These are phyloP conservation scores for Fusarium equiseti DNA, from an alignment of 2,329 filamentous ascomycete species.

Conservation along the genomic window DNA sequence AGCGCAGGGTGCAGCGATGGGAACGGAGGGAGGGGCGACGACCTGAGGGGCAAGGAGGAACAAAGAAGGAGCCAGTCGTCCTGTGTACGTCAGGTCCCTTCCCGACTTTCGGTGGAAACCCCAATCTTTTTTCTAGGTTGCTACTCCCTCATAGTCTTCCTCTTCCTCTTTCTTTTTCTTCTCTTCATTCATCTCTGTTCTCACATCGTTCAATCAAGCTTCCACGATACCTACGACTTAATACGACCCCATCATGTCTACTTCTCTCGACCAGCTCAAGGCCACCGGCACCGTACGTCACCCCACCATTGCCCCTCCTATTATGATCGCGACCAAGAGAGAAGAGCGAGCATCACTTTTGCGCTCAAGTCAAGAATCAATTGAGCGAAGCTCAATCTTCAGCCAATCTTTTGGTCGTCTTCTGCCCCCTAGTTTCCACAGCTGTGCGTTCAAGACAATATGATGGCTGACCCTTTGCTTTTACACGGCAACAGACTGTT, in stretches of 20 bases:
- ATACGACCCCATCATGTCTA: slow-evolving; percentile 71
- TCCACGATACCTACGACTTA: slow-evolving; percentile 23
- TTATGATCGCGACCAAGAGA: slow-evolving; percentile 28
- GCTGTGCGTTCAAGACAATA: slow-evolving; percentile 4
- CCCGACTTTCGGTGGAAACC: slow-evolving; percentile 39
- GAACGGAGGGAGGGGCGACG: slow-evolving; percentile 40
- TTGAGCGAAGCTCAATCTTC: neutral
- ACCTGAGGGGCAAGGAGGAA: slow-evolving; percentile 36
- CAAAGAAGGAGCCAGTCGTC: slow-evolving; percentile 35
- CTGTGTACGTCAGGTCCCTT: slow-evolving; percentile 43
- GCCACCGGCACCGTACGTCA: slow-evolving; percentile 90
- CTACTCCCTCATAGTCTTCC: slow-evolving; percentile 19
- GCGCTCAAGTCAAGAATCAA: slow-evolving; percentile 1
- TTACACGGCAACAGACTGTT: slow-evolving; percentile 73
- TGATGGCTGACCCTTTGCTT: slow-evolving; percentile 43
- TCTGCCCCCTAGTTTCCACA: neutral
- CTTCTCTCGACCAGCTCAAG: slow-evolving; percentile 97
- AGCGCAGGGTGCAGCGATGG: slow-evolving; percentile 17
- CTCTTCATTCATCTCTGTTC: slow-evolving; percentile 26
- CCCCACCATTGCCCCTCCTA: slow-evolving; percentile 51
- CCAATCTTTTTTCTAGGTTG: slow-evolving; percentile 36
- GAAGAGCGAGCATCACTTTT: slow-evolving; percentile 9
- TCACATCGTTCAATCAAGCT: slow-evolving; percentile 27
- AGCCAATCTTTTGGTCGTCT: neutral
- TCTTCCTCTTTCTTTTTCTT: slow-evolving; percentile 6